Conservation (phyloP, 2,329 filamentous ascomycete species). For the Colletotrichum sp. region DNA sequence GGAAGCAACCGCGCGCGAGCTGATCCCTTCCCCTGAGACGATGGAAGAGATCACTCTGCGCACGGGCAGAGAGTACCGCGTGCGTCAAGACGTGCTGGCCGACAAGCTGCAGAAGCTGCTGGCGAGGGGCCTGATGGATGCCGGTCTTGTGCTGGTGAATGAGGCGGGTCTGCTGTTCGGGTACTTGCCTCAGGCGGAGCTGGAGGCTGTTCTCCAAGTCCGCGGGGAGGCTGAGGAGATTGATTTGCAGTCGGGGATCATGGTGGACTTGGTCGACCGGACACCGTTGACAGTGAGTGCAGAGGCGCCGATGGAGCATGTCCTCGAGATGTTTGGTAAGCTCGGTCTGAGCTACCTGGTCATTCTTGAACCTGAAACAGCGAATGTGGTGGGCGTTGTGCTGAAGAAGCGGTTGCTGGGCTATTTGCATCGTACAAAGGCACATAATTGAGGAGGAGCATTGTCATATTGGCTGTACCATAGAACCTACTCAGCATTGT, state of each 20-base stretch:
- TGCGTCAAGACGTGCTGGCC: constrained; percentile 38
- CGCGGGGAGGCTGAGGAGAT: constrained; percentile 29
- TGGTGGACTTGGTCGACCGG: constrained; percentile 56
- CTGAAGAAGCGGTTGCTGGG: constrained; percentile 59
- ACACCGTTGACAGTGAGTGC: constrained; percentile 56
- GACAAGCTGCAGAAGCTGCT: constrained; percentile 52
- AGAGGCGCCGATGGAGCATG: constrained; percentile 62
- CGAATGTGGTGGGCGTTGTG: constrained; percentile 55
- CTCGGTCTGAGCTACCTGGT: constrained; percentile 59
- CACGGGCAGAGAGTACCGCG: constrained; percentile 47
- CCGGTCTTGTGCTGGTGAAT: constrained; percentile 61
- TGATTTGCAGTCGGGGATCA: constrained; percentile 33
- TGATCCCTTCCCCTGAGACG: constrained; percentile 57
- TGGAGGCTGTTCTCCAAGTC: constrained; percentile 53
- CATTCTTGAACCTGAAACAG: constrained; percentile 56
- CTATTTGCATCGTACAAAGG: constrained; percentile 3
- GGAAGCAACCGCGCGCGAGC: constrained; percentile 41
- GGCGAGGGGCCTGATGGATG: constrained; percentile 58
- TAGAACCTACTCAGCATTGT: not conserved
- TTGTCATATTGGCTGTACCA: not conserved
- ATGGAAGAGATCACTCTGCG: constrained; percentile 61
- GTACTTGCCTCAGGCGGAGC: constrained; percentile 58
- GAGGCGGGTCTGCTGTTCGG: constrained; percentile 52
- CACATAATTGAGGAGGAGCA: not conserved
- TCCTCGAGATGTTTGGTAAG: constrained; percentile 65